A percentile compares a stretch with the other conserved stretches of the same genome.
Evolutionary conservation across 768 basidiomycete genomes (phyloP).

Genomic region (Mycena epipterygia): DNA sequence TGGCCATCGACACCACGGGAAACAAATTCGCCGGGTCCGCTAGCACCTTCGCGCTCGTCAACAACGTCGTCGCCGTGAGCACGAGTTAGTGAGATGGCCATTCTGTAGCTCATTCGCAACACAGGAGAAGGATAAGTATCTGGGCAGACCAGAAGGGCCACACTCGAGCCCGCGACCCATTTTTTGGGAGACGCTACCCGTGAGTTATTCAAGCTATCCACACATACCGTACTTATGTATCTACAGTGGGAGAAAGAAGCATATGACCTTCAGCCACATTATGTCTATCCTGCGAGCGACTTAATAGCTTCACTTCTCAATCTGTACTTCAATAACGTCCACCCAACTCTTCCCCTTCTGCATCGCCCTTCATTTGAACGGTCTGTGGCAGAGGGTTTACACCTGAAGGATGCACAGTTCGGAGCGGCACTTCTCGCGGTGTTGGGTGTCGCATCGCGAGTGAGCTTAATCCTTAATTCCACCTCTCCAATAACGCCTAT

Average conservation of each 20-base stretch:
- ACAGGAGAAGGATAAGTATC: slow-evolving; percentile 15
- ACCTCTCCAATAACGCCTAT: slow-evolving; percentile 50
- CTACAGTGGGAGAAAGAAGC: slow-evolving; percentile 55
- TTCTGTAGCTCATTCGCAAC: background rate
- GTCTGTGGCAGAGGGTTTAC: slow-evolving; percentile 59
- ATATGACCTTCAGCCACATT: slow-evolving; percentile 42
- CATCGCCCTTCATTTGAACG: slow-evolving; percentile 77
- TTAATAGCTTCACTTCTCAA: slow-evolving; percentile 65
- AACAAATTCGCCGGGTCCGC: slow-evolving; percentile 55
- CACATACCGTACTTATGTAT: background rate
- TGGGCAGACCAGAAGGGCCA: background rate
- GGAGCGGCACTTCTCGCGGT: slow-evolving; percentile 71
- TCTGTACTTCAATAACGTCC: slow-evolving; percentile 69
- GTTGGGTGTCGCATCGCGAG: slow-evolving; percentile 68
- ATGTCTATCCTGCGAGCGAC: slow-evolving; percentile 61
- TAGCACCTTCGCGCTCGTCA: slow-evolving; percentile 58
- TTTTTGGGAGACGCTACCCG: slow-evolving; percentile 34
- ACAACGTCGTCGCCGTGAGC: slow-evolving; percentile 56
- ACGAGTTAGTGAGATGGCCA: slow-evolving; percentile 6
- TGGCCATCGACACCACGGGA: background rate
- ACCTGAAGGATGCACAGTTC: slow-evolving; percentile 66
- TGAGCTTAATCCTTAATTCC: slow-evolving; percentile 54
- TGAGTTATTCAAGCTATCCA: background rate
- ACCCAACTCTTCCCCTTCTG: slow-evolving; percentile 67
- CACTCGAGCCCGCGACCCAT: slow-evolving; percentile 25